phyloP scores from a whole-genome alignment of 2,329 filamentous ascomycete genomes.

The Phyllosticta citriasiana region DNA sequence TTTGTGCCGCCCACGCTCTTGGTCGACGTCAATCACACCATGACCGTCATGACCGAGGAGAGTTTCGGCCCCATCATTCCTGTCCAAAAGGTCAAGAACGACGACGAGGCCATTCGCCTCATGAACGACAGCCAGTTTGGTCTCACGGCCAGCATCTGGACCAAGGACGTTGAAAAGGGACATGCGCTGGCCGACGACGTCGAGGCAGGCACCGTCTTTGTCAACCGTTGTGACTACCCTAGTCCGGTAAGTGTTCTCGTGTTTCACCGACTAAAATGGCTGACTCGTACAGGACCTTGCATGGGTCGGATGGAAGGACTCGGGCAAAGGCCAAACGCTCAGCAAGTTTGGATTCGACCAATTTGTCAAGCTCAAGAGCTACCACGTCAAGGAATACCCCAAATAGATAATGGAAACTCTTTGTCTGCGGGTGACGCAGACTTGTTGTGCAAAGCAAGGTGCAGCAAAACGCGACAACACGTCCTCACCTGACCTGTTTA shows the following conservation, averaged over 20 bases:
- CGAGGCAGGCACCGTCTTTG: conserved; percentile 90
- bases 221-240: conserved; percentile 88
- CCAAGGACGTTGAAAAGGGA: conserved; percentile 68
- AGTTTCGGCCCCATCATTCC: conserved; percentile 92
- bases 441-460: conserved; percentile 6
- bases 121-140: conserved; percentile 97
- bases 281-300: conserved; percentile 59
- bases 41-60: conserved; percentile 87
- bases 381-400: conserved; percentile 74
- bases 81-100: conserved; percentile 73
- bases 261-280: conserved; percentile 14
- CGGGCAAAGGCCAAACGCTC: conserved; percentile 81
- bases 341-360: conserved; percentile 89
- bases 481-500: conserved; percentile 16
- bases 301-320: conserved; percentile 98
- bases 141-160: conserved; percentile 95
- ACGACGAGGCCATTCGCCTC: conserved; percentile 68
- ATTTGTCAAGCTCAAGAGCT: conserved; percentile 94
- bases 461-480: conserved; percentile 13
- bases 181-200: conserved; percentile 69
- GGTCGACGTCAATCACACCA: conserved; percentile 66
- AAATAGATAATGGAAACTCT: conserved; percentile 30
- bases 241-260: conserved; percentile 59
- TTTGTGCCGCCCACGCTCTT: conserved; percentile 81
- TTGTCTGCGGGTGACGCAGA: neutral